Evolutionary conservation across 2,329 filamentous ascomycete species (phyloP).

Genomic region (Claviceps fusiformis): DNA sequence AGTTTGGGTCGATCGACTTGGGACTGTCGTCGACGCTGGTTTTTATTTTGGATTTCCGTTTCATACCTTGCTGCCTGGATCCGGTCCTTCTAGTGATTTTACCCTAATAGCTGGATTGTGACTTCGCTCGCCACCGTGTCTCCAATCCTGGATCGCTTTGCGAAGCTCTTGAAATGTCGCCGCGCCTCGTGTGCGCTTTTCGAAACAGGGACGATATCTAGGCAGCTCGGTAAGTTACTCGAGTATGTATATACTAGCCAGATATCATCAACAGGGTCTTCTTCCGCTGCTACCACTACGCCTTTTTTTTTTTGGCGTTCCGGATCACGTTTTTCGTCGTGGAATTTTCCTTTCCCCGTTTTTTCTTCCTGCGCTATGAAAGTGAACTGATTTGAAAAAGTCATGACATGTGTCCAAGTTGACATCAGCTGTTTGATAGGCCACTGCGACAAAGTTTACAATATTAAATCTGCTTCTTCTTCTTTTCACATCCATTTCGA

Average conservation of each 20-base stretch:
- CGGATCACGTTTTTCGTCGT: not conserved
- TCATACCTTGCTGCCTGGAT: slow-evolving; percentile 22
- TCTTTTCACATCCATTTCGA: not conserved
- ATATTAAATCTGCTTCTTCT: not conserved
- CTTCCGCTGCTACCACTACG: slow-evolving; percentile 4
- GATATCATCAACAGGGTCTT: slow-evolving; percentile 26
- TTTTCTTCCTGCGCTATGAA: not conserved
- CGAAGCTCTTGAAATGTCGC: slow-evolving; percentile 9
- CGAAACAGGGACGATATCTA: slow-evolving; percentile 22
- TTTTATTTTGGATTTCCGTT: slow-evolving; percentile 9
- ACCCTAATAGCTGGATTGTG: slow-evolving; percentile 10
- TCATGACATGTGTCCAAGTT: not conserved
- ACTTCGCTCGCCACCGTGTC: slow-evolving; percentile 6
- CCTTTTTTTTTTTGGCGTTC: not conserved
- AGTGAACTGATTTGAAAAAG: not conserved
- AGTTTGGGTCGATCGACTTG: slow-evolving; percentile 10
- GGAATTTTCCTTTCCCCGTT: not conserved
- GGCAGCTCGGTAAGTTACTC: slow-evolving; percentile 40
- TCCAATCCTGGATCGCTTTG: slow-evolving; percentile 6
- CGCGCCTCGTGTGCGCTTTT: slow-evolving; percentile 3
- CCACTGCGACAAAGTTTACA: not conserved
- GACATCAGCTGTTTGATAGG: not conserved
- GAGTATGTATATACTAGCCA: slow-evolving; percentile 40
- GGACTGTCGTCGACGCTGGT: not conserved
- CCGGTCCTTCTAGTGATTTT: slow-evolving; percentile 16